A percentile compares a stretch with the other conserved stretches of the same genome.
Evolutionary conservation across 2,329 filamentous ascomycete genomes (phyloP).

Genomic region (Talaromyces rugulosus): DNA sequence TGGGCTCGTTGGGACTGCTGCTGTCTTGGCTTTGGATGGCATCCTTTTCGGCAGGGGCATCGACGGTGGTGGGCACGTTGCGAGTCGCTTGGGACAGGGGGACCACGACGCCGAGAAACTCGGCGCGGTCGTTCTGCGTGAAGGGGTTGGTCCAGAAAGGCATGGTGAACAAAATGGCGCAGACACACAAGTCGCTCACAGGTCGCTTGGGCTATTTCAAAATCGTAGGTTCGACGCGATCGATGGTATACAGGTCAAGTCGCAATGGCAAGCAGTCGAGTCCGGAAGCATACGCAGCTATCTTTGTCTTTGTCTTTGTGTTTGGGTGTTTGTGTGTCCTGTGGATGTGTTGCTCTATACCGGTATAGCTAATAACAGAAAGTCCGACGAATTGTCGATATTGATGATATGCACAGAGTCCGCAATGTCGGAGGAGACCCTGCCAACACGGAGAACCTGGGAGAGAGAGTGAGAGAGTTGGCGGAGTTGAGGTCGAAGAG

Average conservation of each 20-base stretch:
- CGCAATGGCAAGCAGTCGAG: neutral
- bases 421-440: neutral
- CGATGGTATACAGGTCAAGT: neutral
- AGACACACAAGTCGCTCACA: neutral
- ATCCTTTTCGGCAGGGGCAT: neutral
- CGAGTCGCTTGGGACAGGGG: slow-evolving; percentile 45
- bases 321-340: neutral
- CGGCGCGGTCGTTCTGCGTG: slow-evolving; percentile 46
- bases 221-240: neutral
- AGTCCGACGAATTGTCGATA: neutral
- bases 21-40: neutral
- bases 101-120: slow-evolving; percentile 49
- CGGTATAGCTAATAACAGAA: neutral
- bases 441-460: neutral
- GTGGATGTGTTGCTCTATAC: neutral
- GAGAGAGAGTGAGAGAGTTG: neutral
- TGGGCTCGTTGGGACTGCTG: slow-evolving; percentile 18
- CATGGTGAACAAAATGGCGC: slow-evolving; percentile 8
- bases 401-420: neutral
- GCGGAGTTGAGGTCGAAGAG: neutral
- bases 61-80: slow-evolving; percentile 10
- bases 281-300: neutral
- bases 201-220: neutral
- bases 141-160: slow-evolving; percentile 38
- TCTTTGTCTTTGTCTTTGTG: neutral